phyloP scores from a whole-genome alignment of 345 rosid species.

The Pistacia integerrima region DNA sequence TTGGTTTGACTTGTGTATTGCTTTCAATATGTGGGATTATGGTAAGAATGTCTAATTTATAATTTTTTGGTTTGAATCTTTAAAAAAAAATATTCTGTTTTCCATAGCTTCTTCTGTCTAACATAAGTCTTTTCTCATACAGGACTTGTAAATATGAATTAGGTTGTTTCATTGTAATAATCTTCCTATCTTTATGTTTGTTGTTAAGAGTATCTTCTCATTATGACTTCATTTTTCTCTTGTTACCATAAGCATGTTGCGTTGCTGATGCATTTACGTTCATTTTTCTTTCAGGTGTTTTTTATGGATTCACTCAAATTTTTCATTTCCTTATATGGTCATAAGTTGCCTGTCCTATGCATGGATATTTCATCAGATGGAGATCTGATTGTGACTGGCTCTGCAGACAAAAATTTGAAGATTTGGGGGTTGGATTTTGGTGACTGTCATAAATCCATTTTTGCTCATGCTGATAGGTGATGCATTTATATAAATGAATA shows the following conservation, averaged over 20 bases:
- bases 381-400: conserved; percentile 89
- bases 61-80: neutral
- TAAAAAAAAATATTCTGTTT: neutral
- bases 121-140: neutral
- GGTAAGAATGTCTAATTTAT: neutral
- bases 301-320: conserved; percentile 90
- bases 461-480: conserved; percentile 95
- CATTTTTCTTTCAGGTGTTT: conserved; percentile 59
- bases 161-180: neutral
- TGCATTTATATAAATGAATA: conserved; percentile 13
- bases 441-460: conserved; percentile 93
- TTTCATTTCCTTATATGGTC: conserved; percentile 85
- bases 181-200: neutral
- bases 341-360: conserved; percentile 89
- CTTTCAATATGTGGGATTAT: neutral
- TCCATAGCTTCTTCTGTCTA: neutral
- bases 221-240: conserved; percentile 2
- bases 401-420: conserved; percentile 91
- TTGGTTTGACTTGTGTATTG: neutral
- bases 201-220: neutral
- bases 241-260: conserved; percentile 6
- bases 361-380: conserved; percentile 98
- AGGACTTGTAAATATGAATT: neutral
- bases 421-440: conserved; percentile 99
- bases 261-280: conserved; percentile 10